These are phyloP conservation scores for Taphrina communis DNA, from an alignment of 1,139 yeast genomes.

Conservation along the genomic window DNA sequence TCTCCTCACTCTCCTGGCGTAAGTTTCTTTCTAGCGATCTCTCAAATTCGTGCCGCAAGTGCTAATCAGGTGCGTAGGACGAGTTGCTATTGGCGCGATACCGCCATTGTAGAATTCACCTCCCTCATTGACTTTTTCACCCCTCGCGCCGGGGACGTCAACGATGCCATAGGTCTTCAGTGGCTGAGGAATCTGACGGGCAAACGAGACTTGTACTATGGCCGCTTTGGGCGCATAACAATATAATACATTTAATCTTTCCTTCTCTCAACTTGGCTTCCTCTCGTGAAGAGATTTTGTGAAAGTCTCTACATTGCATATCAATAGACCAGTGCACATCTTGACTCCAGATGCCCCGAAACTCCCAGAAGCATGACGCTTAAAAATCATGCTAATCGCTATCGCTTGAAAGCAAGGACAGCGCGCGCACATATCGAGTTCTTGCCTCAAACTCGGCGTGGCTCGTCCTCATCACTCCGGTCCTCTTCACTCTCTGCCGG, in stretches of 20 bases:
- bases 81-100: slow-evolving; percentile 34
- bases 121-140: slow-evolving; percentile 33
- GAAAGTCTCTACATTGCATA: too few species aligned
- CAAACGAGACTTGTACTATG: slow-evolving; percentile 21
- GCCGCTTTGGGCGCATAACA: slow-evolving; percentile 15
- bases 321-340: too few species aligned
- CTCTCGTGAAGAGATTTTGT: too few species aligned
- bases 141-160: neutral
- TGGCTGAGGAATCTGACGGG: slow-evolving; percentile 18
- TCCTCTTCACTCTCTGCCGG: slow-evolving; percentile 5
- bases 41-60: neutral
- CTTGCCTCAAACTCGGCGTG: neutral
- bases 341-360: too few species aligned
- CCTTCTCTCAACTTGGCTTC: neutral
- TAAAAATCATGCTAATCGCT: neutral
- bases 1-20: slow-evolving; percentile 28
- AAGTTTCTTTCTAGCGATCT: neutral
- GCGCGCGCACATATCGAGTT: neutral
- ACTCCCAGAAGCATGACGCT: too few species aligned
- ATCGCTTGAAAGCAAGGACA: neutral
- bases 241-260: slow-evolving; percentile 15
- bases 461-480: slow-evolving; percentile 18
- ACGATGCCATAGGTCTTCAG: slow-evolving; percentile 10
- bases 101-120: slow-evolving; percentile 32
- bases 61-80: neutral